Base-by-base conservation (phyloP, 768 basidiomycete species). In the Boletellus ananas region DNA sequence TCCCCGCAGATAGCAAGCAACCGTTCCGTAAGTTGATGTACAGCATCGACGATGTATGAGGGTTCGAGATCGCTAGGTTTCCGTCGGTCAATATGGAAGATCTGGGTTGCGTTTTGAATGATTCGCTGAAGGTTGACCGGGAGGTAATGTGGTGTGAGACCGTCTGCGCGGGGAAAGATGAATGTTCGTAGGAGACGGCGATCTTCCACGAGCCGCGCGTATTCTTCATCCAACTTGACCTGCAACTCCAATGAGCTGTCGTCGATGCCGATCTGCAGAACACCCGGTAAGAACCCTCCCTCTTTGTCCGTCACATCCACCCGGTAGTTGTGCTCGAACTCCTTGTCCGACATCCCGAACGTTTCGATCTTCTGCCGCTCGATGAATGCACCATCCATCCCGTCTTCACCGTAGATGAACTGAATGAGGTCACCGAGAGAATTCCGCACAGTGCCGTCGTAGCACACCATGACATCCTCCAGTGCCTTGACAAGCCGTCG, bases 321-420 rank as follows among this genome's bases (percentile, higher is more conserved):
- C n/a, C 90, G 86, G 67, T 93, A 99, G 55, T 85, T 83, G 67
- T 87, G 85, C 65, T 94, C 87, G 70, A 97, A 98, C 48, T 88
- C 83, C 55, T 75, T 76, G 68, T 96, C 70, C 58, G 79, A 88
- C 52, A 96, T 74, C 20, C 81, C 85, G 57, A 92, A 94, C 0
- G 90, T 92, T 58, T 95, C 92, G 46, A 97, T 85, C 45, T 80
- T 86, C 71, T 99, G 96, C 56, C 87, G 88, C 73, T 99, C 96
- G 66, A 99, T 96, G 69, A 85, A 94, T 0, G 93, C 92, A 51
- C 91, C 96, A 63, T 99, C 96, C 90, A 98, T 97, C 37, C 96
- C 96, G 62, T 99, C 96, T 66, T 99, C 96, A 27, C 96, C 96
- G 57, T 99, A 99, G 20, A 92, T 78, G 68, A 97, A 97, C 64